These are phyloP conservation scores for Chaetomium fimeti DNA, from an alignment of 495 filamentous ascomycete species.

Conservation along the genomic window DNA sequence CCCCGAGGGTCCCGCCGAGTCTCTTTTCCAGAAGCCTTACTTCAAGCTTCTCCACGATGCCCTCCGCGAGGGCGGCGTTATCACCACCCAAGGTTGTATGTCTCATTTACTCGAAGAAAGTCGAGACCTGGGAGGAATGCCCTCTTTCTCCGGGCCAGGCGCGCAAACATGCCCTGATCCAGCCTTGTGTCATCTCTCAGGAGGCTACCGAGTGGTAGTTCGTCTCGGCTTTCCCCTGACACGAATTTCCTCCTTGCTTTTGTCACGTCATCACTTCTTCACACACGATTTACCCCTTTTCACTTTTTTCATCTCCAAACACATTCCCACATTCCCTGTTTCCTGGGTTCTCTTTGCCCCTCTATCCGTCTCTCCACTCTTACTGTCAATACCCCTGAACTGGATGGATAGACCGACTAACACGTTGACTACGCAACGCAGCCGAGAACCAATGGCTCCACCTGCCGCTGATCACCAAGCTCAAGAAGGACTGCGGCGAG, in stretches of 20 bases:
- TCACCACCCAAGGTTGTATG: conserved; percentile 99
- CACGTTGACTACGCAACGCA: conserved; percentile 40
- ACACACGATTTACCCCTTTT: conserved; percentile 11
- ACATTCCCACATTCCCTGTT: conserved; percentile 2
- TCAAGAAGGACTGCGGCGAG: conserved; percentile 94
- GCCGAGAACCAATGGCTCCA: conserved; percentile 99
- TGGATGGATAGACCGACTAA: conserved; percentile 29
- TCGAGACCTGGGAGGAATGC: conserved; percentile 34
- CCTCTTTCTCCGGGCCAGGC: conserved; percentile 29
- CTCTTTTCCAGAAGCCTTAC: conserved; percentile 97
- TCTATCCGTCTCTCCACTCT: neutral
- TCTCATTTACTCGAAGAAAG: conserved; percentile 59
- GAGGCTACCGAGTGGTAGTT: conserved; percentile 38
- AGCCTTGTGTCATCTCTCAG: conserved; percentile 26
- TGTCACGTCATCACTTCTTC: neutral
- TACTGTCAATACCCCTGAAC: neutral
- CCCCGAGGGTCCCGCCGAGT: conserved; percentile 93
- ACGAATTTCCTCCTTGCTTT: conserved; percentile 19
- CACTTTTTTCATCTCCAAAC: neutral
- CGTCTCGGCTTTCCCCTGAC: conserved; percentile 30
- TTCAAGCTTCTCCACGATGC: conserved; percentile 88
- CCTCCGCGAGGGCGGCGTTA: conserved; percentile 91
- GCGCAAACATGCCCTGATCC: conserved; percentile 30
- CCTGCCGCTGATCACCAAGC: conserved; percentile 79
- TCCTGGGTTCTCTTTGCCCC: too few relatives aligned